Evolutionary conservation across 2,329 filamentous ascomycete genomes (phyloP), one percentile per base, ranked within the genome.

Genomic region (Sporothrix protearum): DNA sequence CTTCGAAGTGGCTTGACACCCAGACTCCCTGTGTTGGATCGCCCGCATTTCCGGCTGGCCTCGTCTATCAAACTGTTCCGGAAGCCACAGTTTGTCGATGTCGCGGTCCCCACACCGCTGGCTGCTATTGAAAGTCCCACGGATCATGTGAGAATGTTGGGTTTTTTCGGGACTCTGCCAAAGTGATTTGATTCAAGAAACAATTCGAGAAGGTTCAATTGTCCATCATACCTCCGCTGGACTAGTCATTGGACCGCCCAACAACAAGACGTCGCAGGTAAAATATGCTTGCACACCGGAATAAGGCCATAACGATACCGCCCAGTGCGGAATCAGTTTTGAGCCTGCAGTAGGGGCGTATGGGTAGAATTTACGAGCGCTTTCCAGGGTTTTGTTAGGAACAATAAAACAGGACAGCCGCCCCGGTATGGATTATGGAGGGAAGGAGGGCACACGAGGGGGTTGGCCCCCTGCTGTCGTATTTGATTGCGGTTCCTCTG

Each of bases 1-100:
- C 61, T 64, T 64, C 61, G 39, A 47, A 64, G 28, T 28, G 22
- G 3, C 61, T 64, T 64, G 61, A 39, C 61, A 64, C 39, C 61
- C 61, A 47, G 61, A 47, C 39, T 64, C 22, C 33, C 19, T n/a
- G 22, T 64, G 61, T 64, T 47, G 61, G 39, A 64, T 64, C 61
- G 42, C 61, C 61, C 25, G 39, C 61, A 30, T 30, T 22, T 64
- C 39, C 39, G 42, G 61, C 61, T 28, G 39, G 39, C 19, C 25
- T 9, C 22, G 61, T 47, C 39, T 39, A 64, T 64, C 61, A 64
- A 64, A 64, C 61, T n/a, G 61, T 22, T 12, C 61, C 39, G 39
- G 39, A 64, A 30, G 61, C 39, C 61, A 64, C 47, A 25, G 30
- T 28, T 30, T 7, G 22, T 47, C 14, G 39, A 28, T 28, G 39